A percentile compares a stretch with the other conserved stretches of the same genome.
Conservation (phyloP, 805 yeast species). For the Ogataea kodamae region DNA sequence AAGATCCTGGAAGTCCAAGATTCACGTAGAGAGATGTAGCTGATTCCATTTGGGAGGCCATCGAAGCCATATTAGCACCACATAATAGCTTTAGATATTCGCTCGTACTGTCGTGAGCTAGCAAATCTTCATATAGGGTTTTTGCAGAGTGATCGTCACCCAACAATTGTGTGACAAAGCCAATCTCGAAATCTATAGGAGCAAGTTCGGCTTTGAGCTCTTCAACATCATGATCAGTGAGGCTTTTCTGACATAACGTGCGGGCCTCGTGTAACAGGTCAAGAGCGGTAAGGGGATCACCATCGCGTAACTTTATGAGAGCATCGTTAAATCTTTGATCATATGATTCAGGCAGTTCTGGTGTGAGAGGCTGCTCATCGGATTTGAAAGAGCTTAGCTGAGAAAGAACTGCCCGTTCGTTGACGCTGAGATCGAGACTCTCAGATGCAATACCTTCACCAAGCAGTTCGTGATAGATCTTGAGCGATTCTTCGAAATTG, state of each 20-base stretch:
- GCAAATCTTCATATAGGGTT: slow-evolving; percentile 36
- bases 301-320: slow-evolving; percentile 42
- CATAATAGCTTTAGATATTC: slow-evolving; percentile 39
- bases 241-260: slow-evolving; percentile 36
- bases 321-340: slow-evolving; percentile 63
- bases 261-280: slow-evolving; percentile 44
- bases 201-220: slow-evolving; percentile 51
- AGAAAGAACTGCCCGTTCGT: slow-evolving; percentile 66
- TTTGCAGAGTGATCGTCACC: slow-evolving; percentile 37
- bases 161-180: slow-evolving; percentile 44
- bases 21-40: slow-evolving; percentile 31
- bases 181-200: slow-evolving; percentile 59
- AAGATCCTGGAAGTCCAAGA: slow-evolving; percentile 29
- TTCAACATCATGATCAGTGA: slow-evolving; percentile 39
- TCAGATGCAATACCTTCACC: slow-evolving; percentile 38
- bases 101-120: slow-evolving; percentile 35
- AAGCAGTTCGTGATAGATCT: slow-evolving; percentile 42
- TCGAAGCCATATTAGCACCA: slow-evolving; percentile 41
- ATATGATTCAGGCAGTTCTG: slow-evolving; percentile 34
- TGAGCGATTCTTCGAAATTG: slow-evolving; percentile 41
- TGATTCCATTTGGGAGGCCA: slow-evolving; percentile 16
- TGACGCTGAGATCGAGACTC: slow-evolving; percentile 51
- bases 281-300: slow-evolving; percentile 40
- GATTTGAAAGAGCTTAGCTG: slow-evolving; percentile 33
- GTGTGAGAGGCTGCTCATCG: slow-evolving; percentile 13